Conservation (phyloP, 2,329 filamentous ascomycete species). For the Colletotrichum higginsianum region DNA sequence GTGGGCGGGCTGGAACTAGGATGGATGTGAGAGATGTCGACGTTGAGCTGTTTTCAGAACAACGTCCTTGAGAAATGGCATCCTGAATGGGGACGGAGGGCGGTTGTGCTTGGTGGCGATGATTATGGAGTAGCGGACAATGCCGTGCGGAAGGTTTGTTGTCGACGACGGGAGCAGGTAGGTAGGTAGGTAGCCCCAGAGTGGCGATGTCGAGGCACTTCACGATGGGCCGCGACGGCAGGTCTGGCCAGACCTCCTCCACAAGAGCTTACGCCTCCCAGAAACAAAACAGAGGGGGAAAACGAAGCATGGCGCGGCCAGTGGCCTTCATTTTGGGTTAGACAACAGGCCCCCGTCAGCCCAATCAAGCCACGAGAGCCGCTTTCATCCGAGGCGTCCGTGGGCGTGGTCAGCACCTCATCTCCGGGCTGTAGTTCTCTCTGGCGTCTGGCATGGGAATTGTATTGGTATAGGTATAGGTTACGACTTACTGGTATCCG, state of each 20-base stretch:
- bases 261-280: background rate
- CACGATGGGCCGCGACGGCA: background rate
- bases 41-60: constrained; percentile 13
- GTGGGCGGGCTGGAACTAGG: constrained; percentile 5
- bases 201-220: constrained; percentile 2
- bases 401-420: constrained; percentile 18
- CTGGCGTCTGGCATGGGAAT: constrained; percentile 13
- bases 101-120: too few species aligned
- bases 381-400: constrained; percentile 38
- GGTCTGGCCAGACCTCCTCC: background rate
- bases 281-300: background rate
- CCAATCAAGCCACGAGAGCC: constrained; percentile 14
- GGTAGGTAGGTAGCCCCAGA: too few species aligned
- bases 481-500: too few species aligned
- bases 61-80: background rate
- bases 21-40: constrained; percentile 12
- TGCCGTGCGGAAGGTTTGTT: background rate
- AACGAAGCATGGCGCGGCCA: constrained; percentile 2
- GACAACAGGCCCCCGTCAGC: constrained; percentile 10
- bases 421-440: constrained; percentile 26
- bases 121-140: background rate
- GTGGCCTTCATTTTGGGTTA: background rate
- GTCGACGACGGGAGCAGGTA: too few species aligned
- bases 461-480: too few species aligned
- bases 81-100: too few species aligned